Percentiles rank a stretch among this genome's conserved stretches.
phyloP scores from a whole-genome alignment of 139 green algal genomes.

The Pseudopediastrum boryanum region DNA sequence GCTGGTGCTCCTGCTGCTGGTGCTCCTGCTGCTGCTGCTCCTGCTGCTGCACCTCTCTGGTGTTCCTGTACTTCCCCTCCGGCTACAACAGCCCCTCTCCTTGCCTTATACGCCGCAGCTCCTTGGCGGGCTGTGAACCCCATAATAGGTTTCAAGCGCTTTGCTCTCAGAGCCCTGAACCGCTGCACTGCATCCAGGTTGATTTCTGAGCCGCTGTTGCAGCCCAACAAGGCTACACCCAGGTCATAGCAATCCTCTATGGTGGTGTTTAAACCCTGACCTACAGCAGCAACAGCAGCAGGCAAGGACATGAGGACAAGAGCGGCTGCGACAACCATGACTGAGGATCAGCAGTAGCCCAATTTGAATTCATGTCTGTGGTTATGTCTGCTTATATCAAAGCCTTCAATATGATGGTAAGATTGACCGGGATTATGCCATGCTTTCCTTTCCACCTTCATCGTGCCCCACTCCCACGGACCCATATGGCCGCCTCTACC shows the following conservation, averaged over 20 bases:
- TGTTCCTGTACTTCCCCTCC: no score
- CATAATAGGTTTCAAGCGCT: not conserved
- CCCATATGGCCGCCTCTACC: no score
- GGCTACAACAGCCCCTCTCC: no score
- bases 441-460: not conserved
- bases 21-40: no score
- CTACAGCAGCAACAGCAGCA: not conserved
- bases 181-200: slow-evolving; percentile 4
- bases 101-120: no score
- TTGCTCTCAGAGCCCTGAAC: not conserved
- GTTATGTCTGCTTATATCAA: not conserved
- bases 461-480: not conserved
- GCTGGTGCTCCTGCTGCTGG: no score
- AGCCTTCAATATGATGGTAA: not conserved
- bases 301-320: no score
- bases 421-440: not conserved
- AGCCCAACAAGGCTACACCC: not conserved
- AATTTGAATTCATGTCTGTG: no score
- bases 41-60: no score
- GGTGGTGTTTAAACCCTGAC: slow-evolving; percentile 12
- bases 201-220: not conserved
- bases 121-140: no score
- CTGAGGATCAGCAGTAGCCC: not conserved
- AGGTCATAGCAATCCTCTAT: slow-evolving; percentile 15
- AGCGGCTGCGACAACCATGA: not conserved